Percentiles rank a stretch among this genome's conserved stretches.
Conservation (phyloP, 1,139 yeast species). For the Saccharomyces hybrid region DNA sequence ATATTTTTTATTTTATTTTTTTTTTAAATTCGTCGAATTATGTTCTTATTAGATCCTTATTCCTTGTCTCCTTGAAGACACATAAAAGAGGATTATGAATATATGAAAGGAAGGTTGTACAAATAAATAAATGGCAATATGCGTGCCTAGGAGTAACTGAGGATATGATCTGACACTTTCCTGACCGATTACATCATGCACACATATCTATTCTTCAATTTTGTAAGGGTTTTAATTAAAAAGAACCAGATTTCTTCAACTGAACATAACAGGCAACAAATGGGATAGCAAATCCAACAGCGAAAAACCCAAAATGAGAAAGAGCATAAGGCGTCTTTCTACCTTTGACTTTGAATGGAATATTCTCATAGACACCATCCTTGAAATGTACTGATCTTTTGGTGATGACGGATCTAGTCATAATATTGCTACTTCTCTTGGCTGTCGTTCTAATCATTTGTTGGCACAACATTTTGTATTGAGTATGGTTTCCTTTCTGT, state of each 20-base stretch:
- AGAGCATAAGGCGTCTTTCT: constrained; percentile 83
- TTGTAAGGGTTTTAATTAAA: constrained; percentile 24
- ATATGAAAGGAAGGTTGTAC: background rate
- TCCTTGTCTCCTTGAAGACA: background rate
- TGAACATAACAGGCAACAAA: constrained; percentile 62
- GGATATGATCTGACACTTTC: background rate
- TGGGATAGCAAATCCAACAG: constrained; percentile 57
- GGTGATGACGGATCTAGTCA: constrained; percentile 10
- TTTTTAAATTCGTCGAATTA: background rate
- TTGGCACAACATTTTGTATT: constrained; percentile 30
- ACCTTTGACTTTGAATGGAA: constrained; percentile 89
- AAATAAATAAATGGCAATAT: background rate
- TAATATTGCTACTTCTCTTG: background rate
- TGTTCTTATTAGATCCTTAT: background rate
- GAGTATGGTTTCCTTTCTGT: background rate
- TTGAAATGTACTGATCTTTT: constrained; percentile 44
- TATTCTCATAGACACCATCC: constrained; percentile 82
- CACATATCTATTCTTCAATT: background rate
- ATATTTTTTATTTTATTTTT: background rate
- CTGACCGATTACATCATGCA: background rate
- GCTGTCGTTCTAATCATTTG: background rate
- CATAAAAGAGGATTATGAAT: background rate
- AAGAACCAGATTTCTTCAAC: constrained; percentile 66
- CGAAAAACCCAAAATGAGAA: constrained; percentile 72
- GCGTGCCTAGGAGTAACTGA: background rate